Conservation (phyloP, 305 asterid genomes). For the Rubia peregrina region DNA sequence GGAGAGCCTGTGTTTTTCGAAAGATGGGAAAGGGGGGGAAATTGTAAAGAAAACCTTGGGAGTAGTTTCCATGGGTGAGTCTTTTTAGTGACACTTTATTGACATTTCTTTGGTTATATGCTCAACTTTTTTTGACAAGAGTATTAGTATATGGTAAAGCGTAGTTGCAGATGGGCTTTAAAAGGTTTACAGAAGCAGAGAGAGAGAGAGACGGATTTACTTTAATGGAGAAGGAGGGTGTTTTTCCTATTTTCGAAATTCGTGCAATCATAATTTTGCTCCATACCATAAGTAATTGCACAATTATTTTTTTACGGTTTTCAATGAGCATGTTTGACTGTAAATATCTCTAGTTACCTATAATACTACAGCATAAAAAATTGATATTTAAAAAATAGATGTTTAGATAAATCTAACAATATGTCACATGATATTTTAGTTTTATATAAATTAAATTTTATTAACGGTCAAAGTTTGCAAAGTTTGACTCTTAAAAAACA, state of each 20-base stretch:
- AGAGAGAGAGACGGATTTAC: not conserved
- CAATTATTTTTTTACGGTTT: too few species aligned
- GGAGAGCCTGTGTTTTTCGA: slow-evolving; percentile 11
- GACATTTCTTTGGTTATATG: slow-evolving; percentile 16
- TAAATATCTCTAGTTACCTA: too few species aligned
- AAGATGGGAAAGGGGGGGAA: slow-evolving; percentile 18
- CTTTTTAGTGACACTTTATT: slow-evolving; percentile 29
- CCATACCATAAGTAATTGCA: too few species aligned
- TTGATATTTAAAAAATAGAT: too few species aligned
- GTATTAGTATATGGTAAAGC: slow-evolving; percentile 10
- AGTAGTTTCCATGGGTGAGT: slow-evolving; percentile 23
- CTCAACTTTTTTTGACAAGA: slow-evolving; percentile 20
- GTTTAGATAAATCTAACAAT: too few species aligned
- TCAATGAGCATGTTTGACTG: too few species aligned
- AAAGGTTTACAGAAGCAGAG: slow-evolving; percentile 18
- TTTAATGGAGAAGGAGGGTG: slow-evolving; percentile 19
- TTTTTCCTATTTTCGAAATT: slow-evolving; percentile 16
- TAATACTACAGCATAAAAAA: too few species aligned
- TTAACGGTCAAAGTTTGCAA: too few species aligned
- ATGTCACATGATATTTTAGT: too few species aligned
- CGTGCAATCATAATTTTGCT: slow-evolving; percentile 26
- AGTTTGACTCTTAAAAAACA: too few species aligned
- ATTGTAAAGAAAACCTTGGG: slow-evolving; percentile 9
- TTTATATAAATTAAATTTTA: too few species aligned
- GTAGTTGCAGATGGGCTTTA: slow-evolving; percentile 3